Evolutionary conservation across 192 early-diverging fungal species (phyloP), one percentile per base, ranked within the genome.

Genomic region (Bifiguratus adelaidae): DNA sequence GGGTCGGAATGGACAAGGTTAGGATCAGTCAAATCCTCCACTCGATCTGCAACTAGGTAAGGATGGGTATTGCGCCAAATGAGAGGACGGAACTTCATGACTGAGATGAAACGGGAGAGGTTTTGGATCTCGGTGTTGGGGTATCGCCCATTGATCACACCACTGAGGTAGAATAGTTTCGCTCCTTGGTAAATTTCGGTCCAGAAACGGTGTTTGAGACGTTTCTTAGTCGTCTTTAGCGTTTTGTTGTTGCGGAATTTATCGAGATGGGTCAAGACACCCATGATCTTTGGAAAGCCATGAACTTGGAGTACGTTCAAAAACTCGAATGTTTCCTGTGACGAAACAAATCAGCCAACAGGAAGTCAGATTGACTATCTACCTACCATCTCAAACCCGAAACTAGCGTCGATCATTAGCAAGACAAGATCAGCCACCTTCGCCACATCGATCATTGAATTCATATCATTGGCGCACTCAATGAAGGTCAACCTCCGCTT

Each of bases 181-280:
- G 96, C 96, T 16, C 96, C 96, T 52, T 99, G 86, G 61, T 99
- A 95, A 46, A 97, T 96, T 58, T 99, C 96, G n/a, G 96, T 95
- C 96, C 96, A 99, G 73, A 99, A 99, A 55, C 96, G 84, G 32
- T 95, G 91, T 78, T 99, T 99, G 45, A 99, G 71, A 50, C 74
- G 63, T 71, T 95, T 97, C 64, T 97, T 97, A 2, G 81, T 89
- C 28, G 78, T 78, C 47, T 83, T 81, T 46, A 95, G 74, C 13
- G 80, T 62, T 68, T 97, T 97, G 65, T 85, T 89, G 61, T 95
- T 91, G 53, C 86, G 85, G 71, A 99, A 95, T 32, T 85, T 82
- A 46, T 99, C 96, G 46, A 99, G 57, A 58, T 95, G 91, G 21
- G 96, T 99, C 45, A 99, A 67, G 16, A 99, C 88, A 21, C 96